Conservation (phyloP, 2,329 filamentous ascomycete species). For the Phaeosphaeriaceae sp. region DNA sequence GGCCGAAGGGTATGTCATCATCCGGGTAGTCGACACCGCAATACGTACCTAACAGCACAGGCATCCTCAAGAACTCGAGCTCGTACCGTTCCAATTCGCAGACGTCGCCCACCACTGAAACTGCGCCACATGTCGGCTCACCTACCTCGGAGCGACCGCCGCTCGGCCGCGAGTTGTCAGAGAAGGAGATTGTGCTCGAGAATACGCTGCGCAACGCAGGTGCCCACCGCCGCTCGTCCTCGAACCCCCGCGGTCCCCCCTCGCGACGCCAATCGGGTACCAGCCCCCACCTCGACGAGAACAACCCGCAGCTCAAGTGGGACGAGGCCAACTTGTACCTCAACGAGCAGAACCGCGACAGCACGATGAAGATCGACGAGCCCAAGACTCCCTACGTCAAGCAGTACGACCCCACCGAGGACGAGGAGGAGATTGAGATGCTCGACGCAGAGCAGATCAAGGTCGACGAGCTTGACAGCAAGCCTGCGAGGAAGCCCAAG, state of each 20-base stretch:
- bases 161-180: constrained; percentile 64
- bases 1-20: constrained; percentile 52
- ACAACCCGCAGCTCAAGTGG: constrained; percentile 87
- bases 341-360: constrained; percentile 92
- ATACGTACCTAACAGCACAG: constrained; percentile 60
- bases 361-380: constrained; percentile 99
- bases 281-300: constrained; percentile 62
- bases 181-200: constrained; percentile 89
- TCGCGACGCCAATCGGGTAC: constrained; percentile 75
- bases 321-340: constrained; percentile 98
- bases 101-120: constrained; percentile 55
- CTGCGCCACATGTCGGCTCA: constrained; percentile 42
- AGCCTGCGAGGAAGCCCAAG: constrained; percentile 58
- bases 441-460: constrained; percentile 75
- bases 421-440: constrained; percentile 74
- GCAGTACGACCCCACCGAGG: constrained; percentile 88
- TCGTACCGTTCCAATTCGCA: constrained; percentile 66
- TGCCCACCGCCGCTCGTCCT: constrained; percentile 83
- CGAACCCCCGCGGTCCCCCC: constrained; percentile 69
- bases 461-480: constrained; percentile 71
- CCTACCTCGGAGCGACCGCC: constrained; percentile 48
- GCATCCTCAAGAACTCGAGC: constrained; percentile 88
- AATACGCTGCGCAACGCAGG: constrained; percentile 97
- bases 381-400: constrained; percentile 96
- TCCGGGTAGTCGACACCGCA: constrained; percentile 8